Base-by-base conservation (phyloP, 345 rosid species). In the Gossypium stocksii region DNA sequence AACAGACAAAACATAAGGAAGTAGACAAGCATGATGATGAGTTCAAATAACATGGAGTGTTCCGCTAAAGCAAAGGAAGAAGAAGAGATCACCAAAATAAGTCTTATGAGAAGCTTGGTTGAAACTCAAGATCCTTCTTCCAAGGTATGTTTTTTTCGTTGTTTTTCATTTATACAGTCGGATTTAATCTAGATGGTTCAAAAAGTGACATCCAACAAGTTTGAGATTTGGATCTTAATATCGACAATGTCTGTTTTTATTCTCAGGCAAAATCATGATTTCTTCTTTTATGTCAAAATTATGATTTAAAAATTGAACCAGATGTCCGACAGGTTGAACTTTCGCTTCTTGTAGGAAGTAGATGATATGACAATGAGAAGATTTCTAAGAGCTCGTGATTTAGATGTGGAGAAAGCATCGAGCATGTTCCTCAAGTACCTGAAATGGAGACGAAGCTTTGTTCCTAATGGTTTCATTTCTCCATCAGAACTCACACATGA, bases 381-480 rank as follows among this genome's bases (percentile, higher is more conserved):
- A 77, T 87, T 85, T 76, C 71, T 87, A 43, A 62, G 88, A 5
- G 90, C 87, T 29, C 79, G 90, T 29, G 86, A 80, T 38, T 69
- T 76, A 11, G 86, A 85, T 15, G 44, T 79, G 10, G 81, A 82
- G 70, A 85, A 77, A 58, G 87, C 83, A n/a, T 80, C 86, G 27
- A 70, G 46, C 8, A 80, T 87, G 87, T 76, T 83, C 48, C 74
- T 83, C 11, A 83, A 77, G 62, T 82, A 79, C 82, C 72, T 82
- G 66, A 83, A 83, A 48, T 87, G 88, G 90, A 85, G 83, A 61
- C 58, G 52, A 10, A 49, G 43, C n/a, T 85, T 85, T 66, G 75
- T 82, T 46, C 87, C 86, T 9, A 77, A 80, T 20, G 86, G 82
- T 8, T 75, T 38, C 7, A 64, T 83, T 72, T 82, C 86, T 66